Evolutionary conservation across 179 eudicot genomes (phyloP), one percentile per base, ranked within the genome.

Genomic region (Kewa caespitosa): DNA sequence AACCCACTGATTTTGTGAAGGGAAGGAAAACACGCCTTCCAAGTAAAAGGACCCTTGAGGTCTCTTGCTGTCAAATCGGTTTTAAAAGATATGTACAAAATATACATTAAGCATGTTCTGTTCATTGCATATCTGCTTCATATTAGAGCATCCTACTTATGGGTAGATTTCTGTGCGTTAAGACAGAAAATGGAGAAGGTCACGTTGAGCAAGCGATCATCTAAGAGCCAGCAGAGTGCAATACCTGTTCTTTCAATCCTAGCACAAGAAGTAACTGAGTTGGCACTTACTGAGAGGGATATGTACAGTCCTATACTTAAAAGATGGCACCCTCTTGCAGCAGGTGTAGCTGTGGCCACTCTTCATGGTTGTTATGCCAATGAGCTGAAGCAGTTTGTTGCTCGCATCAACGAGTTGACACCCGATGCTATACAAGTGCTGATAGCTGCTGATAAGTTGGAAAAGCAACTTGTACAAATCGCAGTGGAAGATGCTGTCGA

Each of bases 401-500:
- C 88, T 39, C 85, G 86, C 46, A 89, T 89, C 8, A 87, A 70
- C 55, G 99, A 95, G 84, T 73, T 95, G 85, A 92, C 94, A 74
- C 99, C 99, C 60, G 97, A 91, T 81, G 85, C 90, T 72, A 88
- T 95, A 71, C 92, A 89, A 84, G 97, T 92, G 62, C 79, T 95
- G 64, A 80, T 91, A 72, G 87, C 97, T 77, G 93, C 99, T 18
- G 97, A 95, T 80, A 90, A 84, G 74, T 76, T 95, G 86, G 99
- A 95, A 83, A 92, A 87, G 78, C 89, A 90, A 81, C 91, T 95
- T 10, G 97, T 95, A 59, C 92, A 89, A 67, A 89, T 90, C 81
- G 99, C 97, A 31, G 97, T 95, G 38, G 93, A 89, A 76, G 97
- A 92, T 86, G 87, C 99, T 10, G 97, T 82, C 41, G 97, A 94